Conservation (phyloP, 192 early-diverging fungal genomes). For the Coemansia sp. region DNA sequence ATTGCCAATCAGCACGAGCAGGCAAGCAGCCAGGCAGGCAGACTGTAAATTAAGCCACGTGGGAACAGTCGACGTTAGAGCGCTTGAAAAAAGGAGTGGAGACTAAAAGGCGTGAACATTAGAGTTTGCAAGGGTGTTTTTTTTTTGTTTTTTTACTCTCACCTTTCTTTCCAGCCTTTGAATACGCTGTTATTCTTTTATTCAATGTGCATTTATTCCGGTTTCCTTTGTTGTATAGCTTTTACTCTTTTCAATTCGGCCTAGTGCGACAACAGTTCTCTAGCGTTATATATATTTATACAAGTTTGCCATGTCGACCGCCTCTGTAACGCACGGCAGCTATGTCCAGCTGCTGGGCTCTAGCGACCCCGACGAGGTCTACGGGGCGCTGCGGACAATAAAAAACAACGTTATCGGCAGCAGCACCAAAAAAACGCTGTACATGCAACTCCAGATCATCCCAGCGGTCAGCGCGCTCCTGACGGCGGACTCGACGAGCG, state of each 20-base stretch:
- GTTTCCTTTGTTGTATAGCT: no score
- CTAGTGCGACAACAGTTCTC: no score
- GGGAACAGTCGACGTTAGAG: no score
- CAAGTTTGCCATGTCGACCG: conserved; percentile 15
- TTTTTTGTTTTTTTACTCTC: no score
- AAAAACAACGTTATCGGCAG: conserved; percentile 53
- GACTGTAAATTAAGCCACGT: not conserved
- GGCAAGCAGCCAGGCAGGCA: no score
- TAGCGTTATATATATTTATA: not conserved
- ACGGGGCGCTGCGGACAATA: conserved; percentile 40
- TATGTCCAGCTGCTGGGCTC: conserved; percentile 43
- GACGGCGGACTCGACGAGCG: conserved; percentile 30
- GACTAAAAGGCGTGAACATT: no score
- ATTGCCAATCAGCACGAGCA: not conserved
- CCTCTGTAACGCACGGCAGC: conserved; percentile 12
- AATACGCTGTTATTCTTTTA: not conserved
- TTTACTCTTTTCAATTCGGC: no score
- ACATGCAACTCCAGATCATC: conserved; percentile 36
- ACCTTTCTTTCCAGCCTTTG: not conserved
- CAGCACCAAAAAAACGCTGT: conserved; percentile 44
- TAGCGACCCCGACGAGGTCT: conserved; percentile 42
- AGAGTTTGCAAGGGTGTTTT: not conserved
- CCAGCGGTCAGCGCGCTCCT: conserved; percentile 37
- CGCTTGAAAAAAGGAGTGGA: no score
- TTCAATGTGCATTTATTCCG: not conserved